Conservation (phyloP, 2,329 filamentous ascomycete genomes). For the Microcyclosporella mali region DNA sequence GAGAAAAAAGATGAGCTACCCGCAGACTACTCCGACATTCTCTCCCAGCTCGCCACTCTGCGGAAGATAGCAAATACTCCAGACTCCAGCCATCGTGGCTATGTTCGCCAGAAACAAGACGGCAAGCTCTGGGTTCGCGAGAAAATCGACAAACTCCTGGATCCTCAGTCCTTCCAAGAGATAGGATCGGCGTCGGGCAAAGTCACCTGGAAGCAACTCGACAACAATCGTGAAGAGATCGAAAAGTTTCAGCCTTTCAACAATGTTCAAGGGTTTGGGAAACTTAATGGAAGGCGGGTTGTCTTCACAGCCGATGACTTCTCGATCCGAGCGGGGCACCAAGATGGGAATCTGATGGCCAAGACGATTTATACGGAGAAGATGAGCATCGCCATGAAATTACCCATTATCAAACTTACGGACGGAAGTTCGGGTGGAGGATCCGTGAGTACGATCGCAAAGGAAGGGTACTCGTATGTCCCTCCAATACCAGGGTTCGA, state of each 20-base stretch:
- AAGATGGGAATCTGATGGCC: slow-evolving; percentile 54
- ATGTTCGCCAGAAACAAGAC: slow-evolving; percentile 56
- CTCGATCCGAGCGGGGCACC: slow-evolving; percentile 57
- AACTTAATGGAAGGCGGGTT: slow-evolving; percentile 48
- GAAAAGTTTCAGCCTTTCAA: slow-evolving; percentile 53
- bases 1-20: slow-evolving; percentile 43
- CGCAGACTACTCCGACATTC: slow-evolving; percentile 57
- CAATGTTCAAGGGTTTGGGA: slow-evolving; percentile 52
- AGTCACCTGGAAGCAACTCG: slow-evolving; percentile 51
- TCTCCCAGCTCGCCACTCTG: slow-evolving; percentile 50
- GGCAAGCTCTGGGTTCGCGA: slow-evolving; percentile 62
- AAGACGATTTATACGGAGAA: slow-evolving; percentile 57
- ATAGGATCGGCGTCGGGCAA: slow-evolving; percentile 56
- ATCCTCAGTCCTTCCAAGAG: slow-evolving; percentile 51
- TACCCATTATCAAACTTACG: slow-evolving; percentile 59
- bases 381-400: slow-evolving; percentile 49
- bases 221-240: slow-evolving; percentile 42
- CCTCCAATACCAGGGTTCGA: slow-evolving; percentile 52
- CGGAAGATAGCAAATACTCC: slow-evolving; percentile 51
- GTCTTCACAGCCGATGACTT: slow-evolving; percentile 61
- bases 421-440: slow-evolving; percentile 60
- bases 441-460: slow-evolving; percentile 54
- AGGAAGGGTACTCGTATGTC: slow-evolving; percentile 53
- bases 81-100: slow-evolving; percentile 49
- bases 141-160: slow-evolving; percentile 53